A percentile compares a stretch with the other conserved stretches of the same genome.
Evolutionary conservation across 2,329 filamentous ascomycete species (phyloP).

Genomic region (Alternaria brassicicola): DNA sequence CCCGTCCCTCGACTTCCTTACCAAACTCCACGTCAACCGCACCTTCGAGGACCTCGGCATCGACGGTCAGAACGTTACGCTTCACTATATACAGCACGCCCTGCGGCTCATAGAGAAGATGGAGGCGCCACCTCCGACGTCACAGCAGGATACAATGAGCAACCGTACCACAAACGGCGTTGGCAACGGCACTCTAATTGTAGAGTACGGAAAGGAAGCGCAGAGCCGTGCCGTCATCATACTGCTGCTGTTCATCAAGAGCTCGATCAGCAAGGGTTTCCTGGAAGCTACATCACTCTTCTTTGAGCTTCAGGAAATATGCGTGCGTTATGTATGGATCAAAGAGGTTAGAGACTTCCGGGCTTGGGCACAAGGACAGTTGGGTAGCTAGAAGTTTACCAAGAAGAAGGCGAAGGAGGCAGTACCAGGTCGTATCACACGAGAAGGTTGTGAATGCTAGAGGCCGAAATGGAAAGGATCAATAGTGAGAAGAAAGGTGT

Average conservation of each 20-base stretch:
- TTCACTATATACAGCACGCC: conserved; percentile 48
- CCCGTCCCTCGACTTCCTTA: conserved; percentile 48
- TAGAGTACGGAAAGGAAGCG: conserved; percentile 42
- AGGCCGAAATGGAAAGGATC: not conserved
- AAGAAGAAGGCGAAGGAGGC: not conserved
- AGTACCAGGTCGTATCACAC: not conserved
- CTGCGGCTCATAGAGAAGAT: conserved; percentile 46
- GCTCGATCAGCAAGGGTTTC: conserved; percentile 44
- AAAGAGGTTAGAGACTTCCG: conserved; percentile 50
- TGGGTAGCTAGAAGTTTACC: conserved; percentile 17
- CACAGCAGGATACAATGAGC: not conserved
- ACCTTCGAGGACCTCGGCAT: conserved; percentile 32
- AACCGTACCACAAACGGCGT: conserved; percentile 6
- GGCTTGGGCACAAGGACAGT: conserved; percentile 25
- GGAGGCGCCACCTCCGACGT: conserved; percentile 19
- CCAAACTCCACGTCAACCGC: conserved; percentile 40
- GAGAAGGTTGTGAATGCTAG: not conserved
- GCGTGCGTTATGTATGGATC: conserved; percentile 49
- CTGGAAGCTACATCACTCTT: conserved; percentile 40
- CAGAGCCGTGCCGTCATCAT: conserved; percentile 47
- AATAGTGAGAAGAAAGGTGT: not conserved
- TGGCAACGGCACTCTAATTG: conserved; percentile 4
- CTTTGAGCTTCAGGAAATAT: conserved; percentile 51
- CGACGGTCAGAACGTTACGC: conserved; percentile 35
- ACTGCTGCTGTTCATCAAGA: conserved; percentile 49